phyloP scores from a whole-genome alignment of 1,139 yeast species.

The Zygosaccharomyces sapae region DNA sequence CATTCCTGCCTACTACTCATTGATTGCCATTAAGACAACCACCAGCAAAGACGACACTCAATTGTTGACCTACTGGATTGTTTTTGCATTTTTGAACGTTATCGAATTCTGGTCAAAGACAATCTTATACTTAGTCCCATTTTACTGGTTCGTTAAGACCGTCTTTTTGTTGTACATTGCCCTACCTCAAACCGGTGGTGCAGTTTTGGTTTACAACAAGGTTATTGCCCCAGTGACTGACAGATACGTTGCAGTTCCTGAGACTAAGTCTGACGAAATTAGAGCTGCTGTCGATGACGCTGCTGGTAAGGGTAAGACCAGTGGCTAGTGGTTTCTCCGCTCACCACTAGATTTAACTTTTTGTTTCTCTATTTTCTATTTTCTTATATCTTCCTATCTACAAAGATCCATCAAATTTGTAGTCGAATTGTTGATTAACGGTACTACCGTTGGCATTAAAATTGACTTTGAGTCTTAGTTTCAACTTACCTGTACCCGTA shows the following conservation, averaged over 20 bases:
- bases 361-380: conserved; percentile 2
- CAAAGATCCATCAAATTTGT: conserved; percentile 29
- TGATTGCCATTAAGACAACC: conserved; percentile 74
- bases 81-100: conserved; percentile 84
- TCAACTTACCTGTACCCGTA: conserved; percentile 65
- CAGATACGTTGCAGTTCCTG: conserved; percentile 37
- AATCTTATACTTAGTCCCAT: conserved; percentile 90
- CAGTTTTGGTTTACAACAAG: conserved; percentile 59
- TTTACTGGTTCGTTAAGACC: conserved; percentile 92
- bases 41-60: conserved; percentile 73
- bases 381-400: conserved; percentile 9
- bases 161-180: conserved; percentile 82
- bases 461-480: conserved; percentile 70
- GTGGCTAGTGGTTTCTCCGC: conserved; percentile 28
- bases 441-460: conserved; percentile 45
- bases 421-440: conserved; percentile 70
- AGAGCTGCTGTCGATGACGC: conserved; percentile 51
- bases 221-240: conserved; percentile 72
- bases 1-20: conserved; percentile 85
- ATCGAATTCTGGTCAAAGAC: conserved; percentile 95
- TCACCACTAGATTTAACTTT: conserved; percentile 12
- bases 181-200: conserved; percentile 85
- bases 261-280: conserved; percentile 32
- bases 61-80: conserved; percentile 93
- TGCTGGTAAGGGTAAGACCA: conserved; percentile 37